A percentile compares a stretch with the other conserved stretches of the same genome.
Evolutionary conservation across 1,139 yeast species (phyloP).

Genomic region (Sugiyamaella japonica): DNA sequence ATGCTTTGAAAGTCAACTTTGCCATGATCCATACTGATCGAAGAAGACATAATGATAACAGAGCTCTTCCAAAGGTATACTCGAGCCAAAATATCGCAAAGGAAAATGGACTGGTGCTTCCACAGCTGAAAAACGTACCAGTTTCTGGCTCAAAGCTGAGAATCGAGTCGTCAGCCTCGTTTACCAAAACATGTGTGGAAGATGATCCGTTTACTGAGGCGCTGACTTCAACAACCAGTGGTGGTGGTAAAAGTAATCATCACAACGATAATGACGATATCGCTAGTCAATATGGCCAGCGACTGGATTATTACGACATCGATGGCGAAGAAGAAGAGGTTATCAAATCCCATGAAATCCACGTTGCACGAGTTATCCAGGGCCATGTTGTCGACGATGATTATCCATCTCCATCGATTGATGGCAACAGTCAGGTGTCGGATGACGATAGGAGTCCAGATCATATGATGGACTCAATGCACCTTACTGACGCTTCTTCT

Average conservation of each 20-base stretch:
- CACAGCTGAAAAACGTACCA: slow-evolving; percentile 14
- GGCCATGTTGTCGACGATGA: slow-evolving; percentile 98
- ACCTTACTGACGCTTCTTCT: slow-evolving; percentile 22
- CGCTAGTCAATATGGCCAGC: slow-evolving; percentile 11
- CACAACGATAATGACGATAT: background rate
- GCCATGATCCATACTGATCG: slow-evolving; percentile 99
- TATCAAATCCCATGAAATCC: slow-evolving; percentile 75
- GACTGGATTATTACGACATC: slow-evolving; percentile 14
- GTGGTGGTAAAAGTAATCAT: background rate
- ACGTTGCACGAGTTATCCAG: slow-evolving; percentile 92
- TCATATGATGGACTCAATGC: slow-evolving; percentile 15
- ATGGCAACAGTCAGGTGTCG: slow-evolving; percentile 27
- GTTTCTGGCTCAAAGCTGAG: slow-evolving; percentile 11
- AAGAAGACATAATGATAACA: slow-evolving; percentile 74
- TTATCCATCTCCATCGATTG: slow-evolving; percentile 44
- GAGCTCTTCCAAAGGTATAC: slow-evolving; percentile 42
- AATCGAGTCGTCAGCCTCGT: slow-evolving; percentile 11
- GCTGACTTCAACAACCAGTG: slow-evolving; percentile 7
- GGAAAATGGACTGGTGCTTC: slow-evolving; percentile 17
- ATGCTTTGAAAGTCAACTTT: slow-evolving; percentile 88
- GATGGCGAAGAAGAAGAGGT: slow-evolving; percentile 47
- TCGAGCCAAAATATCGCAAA: slow-evolving; percentile 27
- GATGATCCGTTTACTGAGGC: slow-evolving; percentile 20
- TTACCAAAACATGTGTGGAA: slow-evolving; percentile 8
- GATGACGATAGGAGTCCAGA: slow-evolving; percentile 32